Evolutionary conservation across 83 land plant species (phyloP), one percentile per base, ranked within the genome.

Genomic region (Thuja plicata): DNA sequence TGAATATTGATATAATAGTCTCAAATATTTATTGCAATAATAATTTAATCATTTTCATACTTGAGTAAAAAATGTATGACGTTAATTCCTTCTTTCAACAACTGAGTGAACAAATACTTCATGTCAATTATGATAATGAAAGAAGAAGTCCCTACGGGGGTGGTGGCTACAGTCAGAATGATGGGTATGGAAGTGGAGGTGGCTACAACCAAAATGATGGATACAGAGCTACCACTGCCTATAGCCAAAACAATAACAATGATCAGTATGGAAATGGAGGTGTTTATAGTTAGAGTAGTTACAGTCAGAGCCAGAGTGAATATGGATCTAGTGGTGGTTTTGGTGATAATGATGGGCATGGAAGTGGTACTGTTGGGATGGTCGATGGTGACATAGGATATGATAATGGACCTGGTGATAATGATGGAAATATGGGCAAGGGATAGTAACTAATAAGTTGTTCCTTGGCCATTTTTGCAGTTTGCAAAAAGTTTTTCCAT

Each of bases 81-180:
- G 66, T 87, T 30, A 24, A 57, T 84, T 35, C 30, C 32, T 41
- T 73, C 15, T 19, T 87, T 76, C 91, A 94, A 94, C 93, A 92
- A 54, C 96, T 94, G 30, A 93, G 93, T 90, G 96, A 94, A 16
- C 92, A 93, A 24, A 71, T 86, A 21, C 87, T 94, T 1, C 90
- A 90, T 57, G 94, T 92, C 27, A 91, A 91, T 88, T 94, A 93
- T 93, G 95, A 94, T 55, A 90, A 43, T 78, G 95, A 94, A 27
- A 88, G 92, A 45, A 27, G 89, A 8, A 89, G 89, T 24, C 82
- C 89, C 17, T 90, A 71, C 57, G 86, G 91, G 41, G 89, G 87
- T 52, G 91, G 91, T 16, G 76, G 54, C 32, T 89, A 89, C 30
- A 50, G 89, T 85, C 55, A 83, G 16, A 83, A 46, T 48, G 71